Percentiles rank a stretch among this genome's conserved stretches.
These are phyloP conservation scores for Rhodotorula sp. DNA, from an alignment of 1,284 basidiomycete genomes.

Conservation along the genomic window DNA sequence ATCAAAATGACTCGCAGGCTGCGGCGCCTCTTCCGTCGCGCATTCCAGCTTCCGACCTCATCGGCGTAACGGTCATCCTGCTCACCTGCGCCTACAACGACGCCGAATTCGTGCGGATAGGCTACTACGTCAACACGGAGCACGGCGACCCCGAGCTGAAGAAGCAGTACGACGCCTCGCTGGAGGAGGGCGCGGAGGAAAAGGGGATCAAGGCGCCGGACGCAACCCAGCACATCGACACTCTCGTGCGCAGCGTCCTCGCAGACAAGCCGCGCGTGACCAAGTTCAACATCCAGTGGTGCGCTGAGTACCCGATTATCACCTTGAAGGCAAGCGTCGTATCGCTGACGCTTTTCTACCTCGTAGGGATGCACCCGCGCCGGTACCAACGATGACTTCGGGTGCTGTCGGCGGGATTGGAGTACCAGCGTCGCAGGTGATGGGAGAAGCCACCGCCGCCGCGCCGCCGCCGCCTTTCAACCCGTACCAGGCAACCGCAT, in stretches of 20 bases:
- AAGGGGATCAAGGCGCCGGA: slow-evolving; percentile 39
- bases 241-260: slow-evolving; percentile 78
- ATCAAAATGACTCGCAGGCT: slow-evolving; percentile 50
- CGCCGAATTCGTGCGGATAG: slow-evolving; percentile 97
- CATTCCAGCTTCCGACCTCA: slow-evolving; percentile 78
- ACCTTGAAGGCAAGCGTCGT: too few species aligned
- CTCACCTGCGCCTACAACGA: slow-evolving; percentile 87
- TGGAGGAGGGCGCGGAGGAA: slow-evolving; percentile 52
- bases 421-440: background rate
- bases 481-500: slow-evolving; percentile 7
- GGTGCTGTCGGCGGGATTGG: background rate
- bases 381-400: slow-evolving; percentile 7
- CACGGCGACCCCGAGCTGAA: slow-evolving; percentile 92
- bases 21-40: slow-evolving; percentile 62
- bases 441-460: background rate
- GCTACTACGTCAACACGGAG: slow-evolving; percentile 99
- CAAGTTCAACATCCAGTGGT: slow-evolving; percentile 60
- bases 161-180: slow-evolving; percentile 66
- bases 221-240: slow-evolving; percentile 57
- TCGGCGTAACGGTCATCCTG: slow-evolving; percentile 88
- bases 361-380: slow-evolving; percentile 10
- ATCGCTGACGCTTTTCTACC: background rate
- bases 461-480: slow-evolving; percentile 14
- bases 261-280: slow-evolving; percentile 93
- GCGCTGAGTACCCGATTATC: background rate